These are phyloP conservation scores for Raddia guianensis DNA, from an alignment of 176 grass and related monocot genomes.

Conservation along the genomic window DNA sequence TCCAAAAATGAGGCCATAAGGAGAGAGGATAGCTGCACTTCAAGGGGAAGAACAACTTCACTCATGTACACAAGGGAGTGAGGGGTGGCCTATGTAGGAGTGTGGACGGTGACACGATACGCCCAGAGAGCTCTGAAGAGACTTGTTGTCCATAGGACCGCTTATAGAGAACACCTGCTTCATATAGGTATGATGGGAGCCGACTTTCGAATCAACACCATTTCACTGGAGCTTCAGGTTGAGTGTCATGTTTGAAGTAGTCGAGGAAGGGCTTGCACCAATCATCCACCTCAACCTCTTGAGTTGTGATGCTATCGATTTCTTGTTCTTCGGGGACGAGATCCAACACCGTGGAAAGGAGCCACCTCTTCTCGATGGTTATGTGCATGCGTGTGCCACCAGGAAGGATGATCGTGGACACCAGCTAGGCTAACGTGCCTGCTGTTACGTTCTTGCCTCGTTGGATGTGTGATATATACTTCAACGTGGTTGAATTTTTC, in stretches of 20 bases:
- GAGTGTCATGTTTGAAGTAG: background rate
- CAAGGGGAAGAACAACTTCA: no score
- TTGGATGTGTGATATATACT: background rate
- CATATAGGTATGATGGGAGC: background rate
- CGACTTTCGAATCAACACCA: background rate
- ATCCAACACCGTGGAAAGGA: background rate
- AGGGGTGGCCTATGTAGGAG: no score
- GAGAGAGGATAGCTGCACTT: no score
- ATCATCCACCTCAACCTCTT: accelerated
- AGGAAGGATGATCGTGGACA: background rate
- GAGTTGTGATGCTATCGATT: background rate
- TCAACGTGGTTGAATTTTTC: background rate
- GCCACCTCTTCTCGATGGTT: background rate
- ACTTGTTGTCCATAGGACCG: background rate
- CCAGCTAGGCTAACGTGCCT: background rate
- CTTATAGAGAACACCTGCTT: background rate
- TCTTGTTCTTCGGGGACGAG: background rate
- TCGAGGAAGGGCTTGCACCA: background rate
- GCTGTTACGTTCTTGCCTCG: background rate
- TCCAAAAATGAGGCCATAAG: no score
- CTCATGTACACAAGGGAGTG: no score
- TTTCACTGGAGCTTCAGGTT: background rate
- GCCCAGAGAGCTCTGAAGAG: no score
- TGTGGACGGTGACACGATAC: no score
- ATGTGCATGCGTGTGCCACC: accelerated